A percentile compares a stretch with the other conserved stretches of the same genome.
phyloP scores from a whole-genome alignment of 2,329 filamentous ascomycete genomes.

The Coleophoma cylindrospora region DNA sequence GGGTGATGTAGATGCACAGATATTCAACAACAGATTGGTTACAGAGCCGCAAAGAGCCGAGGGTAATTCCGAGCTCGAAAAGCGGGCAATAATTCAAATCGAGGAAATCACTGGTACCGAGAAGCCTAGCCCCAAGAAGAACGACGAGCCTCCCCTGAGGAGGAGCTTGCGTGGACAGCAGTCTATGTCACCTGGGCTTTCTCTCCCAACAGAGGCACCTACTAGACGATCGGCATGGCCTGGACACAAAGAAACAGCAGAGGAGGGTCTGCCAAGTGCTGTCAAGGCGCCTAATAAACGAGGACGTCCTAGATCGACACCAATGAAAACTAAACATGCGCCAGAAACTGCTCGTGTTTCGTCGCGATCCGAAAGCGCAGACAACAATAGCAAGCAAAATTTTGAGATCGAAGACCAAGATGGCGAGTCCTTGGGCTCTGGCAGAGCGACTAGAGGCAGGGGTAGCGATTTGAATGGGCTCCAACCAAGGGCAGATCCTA shows the following conservation, averaged over 20 bases:
- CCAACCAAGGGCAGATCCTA: slow-evolving; percentile 3
- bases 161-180: slow-evolving; percentile 9
- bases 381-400: too few species aligned
- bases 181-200: neutral
- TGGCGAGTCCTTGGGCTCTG: neutral
- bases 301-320: neutral
- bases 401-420: neutral
- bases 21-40: neutral
- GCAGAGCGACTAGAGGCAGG: neutral
- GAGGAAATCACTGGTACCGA: neutral
- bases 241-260: slow-evolving; percentile 16
- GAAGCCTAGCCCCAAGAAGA: slow-evolving; percentile 2
- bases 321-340: too few species aligned
- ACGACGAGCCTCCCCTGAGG: slow-evolving; percentile 7
- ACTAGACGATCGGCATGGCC: slow-evolving; percentile 21
- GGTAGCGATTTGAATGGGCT: neutral
- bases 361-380: too few species aligned
- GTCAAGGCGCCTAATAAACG: neutral
- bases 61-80: slow-evolving; percentile 13
- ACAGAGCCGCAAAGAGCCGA: neutral
- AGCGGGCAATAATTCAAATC: slow-evolving; percentile 14
- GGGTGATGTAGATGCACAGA: neutral
- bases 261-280: neutral
- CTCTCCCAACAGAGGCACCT: slow-evolving; percentile 7
- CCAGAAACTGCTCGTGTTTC: too few species aligned